Percentiles rank a stretch among this genome's conserved stretches.
Evolutionary conservation across 768 basidiomycete genomes (phyloP).

Genomic region (Tricholoma saponaceum): DNA sequence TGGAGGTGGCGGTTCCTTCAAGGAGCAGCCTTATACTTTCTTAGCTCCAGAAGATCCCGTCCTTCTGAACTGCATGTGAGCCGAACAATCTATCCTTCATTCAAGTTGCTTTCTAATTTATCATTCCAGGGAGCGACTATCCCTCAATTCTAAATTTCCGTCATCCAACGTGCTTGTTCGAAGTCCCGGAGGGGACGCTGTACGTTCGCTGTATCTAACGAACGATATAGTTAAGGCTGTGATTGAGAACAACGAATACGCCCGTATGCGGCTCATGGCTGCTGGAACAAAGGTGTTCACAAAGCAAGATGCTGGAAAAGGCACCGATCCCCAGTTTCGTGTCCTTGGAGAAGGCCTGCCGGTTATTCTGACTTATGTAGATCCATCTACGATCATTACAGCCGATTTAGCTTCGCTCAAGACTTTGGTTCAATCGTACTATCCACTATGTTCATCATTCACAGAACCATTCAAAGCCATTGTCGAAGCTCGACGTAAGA

Average conservation of each 20-base stretch:
- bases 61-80: conserved; percentile 71
- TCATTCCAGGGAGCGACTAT: conserved; percentile 58
- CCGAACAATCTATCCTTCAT: neutral
- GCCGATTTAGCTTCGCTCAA: conserved; percentile 55
- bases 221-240: conserved; percentile 83
- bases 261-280: conserved; percentile 79
- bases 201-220: conserved; percentile 83
- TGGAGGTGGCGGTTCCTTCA: conserved; percentile 48
- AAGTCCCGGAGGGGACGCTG: conserved; percentile 68
- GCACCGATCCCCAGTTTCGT: conserved; percentile 59
- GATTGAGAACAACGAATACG: conserved; percentile 77
- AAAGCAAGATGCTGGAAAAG: conserved; percentile 77
- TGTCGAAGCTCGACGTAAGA: conserved; percentile 53
- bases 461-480: conserved; percentile 50
- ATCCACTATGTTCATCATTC: conserved; percentile 71
- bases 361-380: conserved; percentile 78
- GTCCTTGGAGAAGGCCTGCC: conserved; percentile 83
- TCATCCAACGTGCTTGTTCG: conserved; percentile 77
- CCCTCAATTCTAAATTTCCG: conserved; percentile 71
- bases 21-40: conserved; percentile 91
- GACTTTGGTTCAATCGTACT: conserved; percentile 71
- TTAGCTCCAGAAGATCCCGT: conserved; percentile 67
- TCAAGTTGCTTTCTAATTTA: neutral
- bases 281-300: conserved; percentile 94
- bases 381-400: conserved; percentile 55